Evolutionary conservation across 1,284 basidiomycete genomes (phyloP).

Genomic region (Pascua guehoae): DNA sequence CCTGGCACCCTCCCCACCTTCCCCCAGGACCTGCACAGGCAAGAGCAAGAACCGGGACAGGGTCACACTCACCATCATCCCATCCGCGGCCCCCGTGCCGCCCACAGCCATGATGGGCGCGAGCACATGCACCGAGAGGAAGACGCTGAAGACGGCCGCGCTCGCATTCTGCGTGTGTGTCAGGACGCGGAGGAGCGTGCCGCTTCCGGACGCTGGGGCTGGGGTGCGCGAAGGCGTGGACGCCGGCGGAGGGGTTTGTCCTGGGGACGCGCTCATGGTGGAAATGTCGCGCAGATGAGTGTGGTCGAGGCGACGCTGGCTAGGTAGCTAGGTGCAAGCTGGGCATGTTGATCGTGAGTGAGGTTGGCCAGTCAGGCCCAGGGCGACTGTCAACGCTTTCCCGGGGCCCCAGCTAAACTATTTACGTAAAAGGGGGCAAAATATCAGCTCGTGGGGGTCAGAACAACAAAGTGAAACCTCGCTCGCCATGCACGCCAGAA

Average conservation of each 20-base stretch:
- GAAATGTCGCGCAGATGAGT: too few relatives aligned
- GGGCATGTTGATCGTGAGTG: too few relatives aligned
- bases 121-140: slow-evolving; percentile 40
- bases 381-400: not conserved
- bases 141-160: slow-evolving; percentile 40
- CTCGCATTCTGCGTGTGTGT: slow-evolving; percentile 43
- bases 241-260: too few relatives aligned
- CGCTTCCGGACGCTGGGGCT: not conserved
- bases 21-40: not conserved
- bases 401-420: not conserved
- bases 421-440: slow-evolving; percentile 7
- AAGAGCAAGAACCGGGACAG: not conserved
- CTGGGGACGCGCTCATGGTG: too few relatives aligned
- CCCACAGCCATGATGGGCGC: slow-evolving; percentile 39
- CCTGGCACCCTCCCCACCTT: not conserved
- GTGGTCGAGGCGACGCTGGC: too few relatives aligned
- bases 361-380: too few relatives aligned
- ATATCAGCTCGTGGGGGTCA: too few relatives aligned
- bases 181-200: slow-evolving; percentile 31
- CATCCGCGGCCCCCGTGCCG: slow-evolving; percentile 33
- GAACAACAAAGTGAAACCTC: not conserved
- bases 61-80: slow-evolving; percentile 32
- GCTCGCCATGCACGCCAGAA: not conserved
- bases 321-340: too few relatives aligned
- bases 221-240: not conserved